phyloP scores from a whole-genome alignment of 2,329 filamentous ascomycete genomes.

The Paecilomyces fulvus region DNA sequence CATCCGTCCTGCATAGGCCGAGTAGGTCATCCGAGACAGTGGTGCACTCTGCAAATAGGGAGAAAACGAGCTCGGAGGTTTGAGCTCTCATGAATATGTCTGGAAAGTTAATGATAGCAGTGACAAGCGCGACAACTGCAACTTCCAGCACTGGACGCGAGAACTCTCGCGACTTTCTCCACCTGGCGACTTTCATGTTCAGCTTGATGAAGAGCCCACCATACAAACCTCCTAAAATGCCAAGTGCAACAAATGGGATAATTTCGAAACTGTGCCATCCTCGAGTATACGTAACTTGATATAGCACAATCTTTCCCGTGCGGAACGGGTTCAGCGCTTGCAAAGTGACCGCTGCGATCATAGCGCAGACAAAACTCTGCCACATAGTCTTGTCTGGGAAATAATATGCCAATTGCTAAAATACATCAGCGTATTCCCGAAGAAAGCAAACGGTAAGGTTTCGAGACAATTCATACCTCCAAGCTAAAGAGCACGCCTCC shows the following conservation, averaged over 20 bases:
- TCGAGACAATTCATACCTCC: conserved; percentile 51
- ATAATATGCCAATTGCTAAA: conserved; percentile 86
- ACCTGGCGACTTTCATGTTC: conserved; percentile 78
- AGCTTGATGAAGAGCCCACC: conserved; percentile 90
- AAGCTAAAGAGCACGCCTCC: conserved; percentile 91
- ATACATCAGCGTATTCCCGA: not conserved
- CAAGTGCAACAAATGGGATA: conserved; percentile 75
- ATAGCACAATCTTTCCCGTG: conserved; percentile 89
- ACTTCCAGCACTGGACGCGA: conserved; percentile 74
- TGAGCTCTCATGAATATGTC: conserved; percentile 96
- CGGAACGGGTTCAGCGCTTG: conserved; percentile 92
- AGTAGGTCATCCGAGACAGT: conserved; percentile 76
- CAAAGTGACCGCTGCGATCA: conserved; percentile 92
- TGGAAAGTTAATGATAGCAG: conserved; percentile 85
- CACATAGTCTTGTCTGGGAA: conserved; percentile 99
- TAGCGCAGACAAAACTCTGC: conserved; percentile 98
- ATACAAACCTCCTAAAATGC: conserved; percentile 85
- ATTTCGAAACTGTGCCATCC: conserved; percentile 95
- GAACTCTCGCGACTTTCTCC: conserved; percentile 64
- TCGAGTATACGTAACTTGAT: conserved; percentile 86
- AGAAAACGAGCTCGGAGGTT: conserved; percentile 81
- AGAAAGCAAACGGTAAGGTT: not conserved
- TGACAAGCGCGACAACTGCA: conserved; percentile 66
- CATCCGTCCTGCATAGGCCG: conserved; percentile 79
- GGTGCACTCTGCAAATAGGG: conserved; percentile 84